Evolutionary conservation across 192 early-diverging fungal species (phyloP), one percentile per base, ranked within the genome.

Genomic region (Ambispora gerdemannii): DNA sequence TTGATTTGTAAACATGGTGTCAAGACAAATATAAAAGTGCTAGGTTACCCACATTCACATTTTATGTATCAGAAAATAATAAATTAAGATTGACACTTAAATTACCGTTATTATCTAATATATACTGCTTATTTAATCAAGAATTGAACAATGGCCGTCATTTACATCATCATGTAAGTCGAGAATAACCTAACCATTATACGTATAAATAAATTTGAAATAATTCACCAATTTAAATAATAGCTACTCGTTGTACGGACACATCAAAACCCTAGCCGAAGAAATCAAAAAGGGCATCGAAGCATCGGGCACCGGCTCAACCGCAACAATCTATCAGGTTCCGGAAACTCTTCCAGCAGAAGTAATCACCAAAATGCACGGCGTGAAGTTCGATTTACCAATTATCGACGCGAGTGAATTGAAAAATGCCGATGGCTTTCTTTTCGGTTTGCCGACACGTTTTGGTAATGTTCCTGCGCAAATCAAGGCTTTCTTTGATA

Each of bases 391-490:
- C 3, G 78, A 81, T 63, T 22, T 85, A 17, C 87, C 87, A 7
- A 43, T 77, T 31, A 76, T 78, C 34, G 76, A 65, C 11, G 47
- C 77, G 4, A 71, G 60, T 34, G 53, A 78, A 43, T 35, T 89
- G 2, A 51, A 43, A 10, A 71, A 84, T 50, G 56, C 78, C 8
- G 88, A 89, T 71, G 88, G 80, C 0, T 74, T 82, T 49, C 50
- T 88, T 8, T 88, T 88, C 74, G 86, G 86, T 15, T 53, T 87
- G 19, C 79, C 84, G 15, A 88, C 89, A 7, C 80, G 91, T 8
- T 95, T 85, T 71, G 91, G 93, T 36, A 74, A 65, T 3, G 62
- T 84, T 19, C 85, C 93, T n/a, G 89, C 91, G 22, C 93, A 95
- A 71, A 77, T 92, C 69, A 91, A 90, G 82, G 67, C 88, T 24